Conservation (phyloP, 2,329 filamentous ascomycete species). For the Colletotrichum spinosum region DNA sequence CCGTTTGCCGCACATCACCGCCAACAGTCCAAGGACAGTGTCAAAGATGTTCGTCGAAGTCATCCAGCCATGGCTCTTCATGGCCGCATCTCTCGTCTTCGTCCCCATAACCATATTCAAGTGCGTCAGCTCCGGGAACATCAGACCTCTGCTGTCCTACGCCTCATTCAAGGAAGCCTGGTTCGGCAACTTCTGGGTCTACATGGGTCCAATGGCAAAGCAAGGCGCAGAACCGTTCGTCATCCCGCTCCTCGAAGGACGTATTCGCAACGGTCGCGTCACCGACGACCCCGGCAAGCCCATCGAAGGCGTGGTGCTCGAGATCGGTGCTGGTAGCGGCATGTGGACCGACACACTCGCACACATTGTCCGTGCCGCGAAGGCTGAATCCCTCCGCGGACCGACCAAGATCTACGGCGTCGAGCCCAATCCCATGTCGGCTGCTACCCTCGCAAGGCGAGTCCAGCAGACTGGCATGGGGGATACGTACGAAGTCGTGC, state of each 20-base stretch:
- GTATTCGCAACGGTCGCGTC: slow-evolving; percentile 45
- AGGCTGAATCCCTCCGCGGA: neutral
- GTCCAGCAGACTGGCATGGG: slow-evolving; percentile 57
- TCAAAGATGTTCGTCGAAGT: slow-evolving; percentile 6
- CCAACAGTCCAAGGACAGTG: neutral
- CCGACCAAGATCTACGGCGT: slow-evolving; percentile 67
- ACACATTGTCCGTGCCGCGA: slow-evolving; percentile 21
- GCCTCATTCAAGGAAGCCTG: slow-evolving; percentile 53
- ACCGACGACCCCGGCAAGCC: slow-evolving; percentile 43
- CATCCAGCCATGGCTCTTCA: slow-evolving; percentile 56
- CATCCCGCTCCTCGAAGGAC: slow-evolving; percentile 58
- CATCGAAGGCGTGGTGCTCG: slow-evolving; percentile 65
- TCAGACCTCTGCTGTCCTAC: slow-evolving; percentile 47
- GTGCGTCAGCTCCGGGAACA: slow-evolving; percentile 46
- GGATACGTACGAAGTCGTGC: slow-evolving; percentile 64
- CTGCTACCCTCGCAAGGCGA: slow-evolving; percentile 48
- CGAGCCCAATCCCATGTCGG: slow-evolving; percentile 69
- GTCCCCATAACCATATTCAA: slow-evolving; percentile 56
- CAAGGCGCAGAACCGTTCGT: slow-evolving; percentile 48
- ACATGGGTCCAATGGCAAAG: slow-evolving; percentile 52
- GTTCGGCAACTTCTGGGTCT: slow-evolving; percentile 66
- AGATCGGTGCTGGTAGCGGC: slow-evolving; percentile 72
- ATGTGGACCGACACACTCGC: slow-evolving; percentile 69
- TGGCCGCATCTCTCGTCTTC: slow-evolving; percentile 54
- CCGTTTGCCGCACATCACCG: neutral